These are phyloP conservation scores for Diaporthe capsici DNA, from an alignment of 2,329 filamentous ascomycete genomes.

Conservation along the genomic window DNA sequence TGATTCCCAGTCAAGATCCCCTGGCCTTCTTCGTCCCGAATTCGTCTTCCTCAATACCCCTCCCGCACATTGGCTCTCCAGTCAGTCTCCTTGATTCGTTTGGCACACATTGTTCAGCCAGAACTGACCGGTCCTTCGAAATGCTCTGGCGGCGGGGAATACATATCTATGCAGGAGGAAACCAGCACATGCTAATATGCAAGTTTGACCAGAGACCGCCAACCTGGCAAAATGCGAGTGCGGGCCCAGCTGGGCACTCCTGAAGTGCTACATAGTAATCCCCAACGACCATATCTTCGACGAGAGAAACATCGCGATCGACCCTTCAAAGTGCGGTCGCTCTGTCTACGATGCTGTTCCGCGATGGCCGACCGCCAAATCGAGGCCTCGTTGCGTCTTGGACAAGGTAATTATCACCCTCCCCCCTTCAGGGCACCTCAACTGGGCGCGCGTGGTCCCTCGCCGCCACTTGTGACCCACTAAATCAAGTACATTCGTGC, in stretches of 20 bases:
- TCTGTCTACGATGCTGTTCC: background rate
- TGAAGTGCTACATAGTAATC: background rate
- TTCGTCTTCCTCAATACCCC: background rate
- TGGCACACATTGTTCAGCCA: too few relatives aligned
- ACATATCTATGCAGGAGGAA: background rate
- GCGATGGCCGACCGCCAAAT: background rate
- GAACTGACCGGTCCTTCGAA: too few relatives aligned
- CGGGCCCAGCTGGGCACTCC: background rate
- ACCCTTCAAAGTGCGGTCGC: background rate
- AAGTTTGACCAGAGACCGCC: background rate
- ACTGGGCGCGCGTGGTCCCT: background rate
- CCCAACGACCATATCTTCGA: constrained; percentile 33
- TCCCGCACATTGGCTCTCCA: background rate
- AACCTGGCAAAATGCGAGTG: background rate
- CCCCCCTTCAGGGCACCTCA: background rate
- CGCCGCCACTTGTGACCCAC: background rate
- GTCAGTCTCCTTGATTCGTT: background rate
- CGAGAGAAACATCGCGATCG: background rate
- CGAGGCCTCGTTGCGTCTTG: background rate
- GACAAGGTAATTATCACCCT: background rate
- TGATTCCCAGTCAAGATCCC: too few relatives aligned
- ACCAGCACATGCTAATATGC: background rate
- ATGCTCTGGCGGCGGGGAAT: too few relatives aligned
- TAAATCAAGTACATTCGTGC: background rate
- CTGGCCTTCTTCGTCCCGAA: background rate